Base-by-base conservation (phyloP, 2,329 filamentous ascomycete genomes). In the Alternaria sp. region DNA sequence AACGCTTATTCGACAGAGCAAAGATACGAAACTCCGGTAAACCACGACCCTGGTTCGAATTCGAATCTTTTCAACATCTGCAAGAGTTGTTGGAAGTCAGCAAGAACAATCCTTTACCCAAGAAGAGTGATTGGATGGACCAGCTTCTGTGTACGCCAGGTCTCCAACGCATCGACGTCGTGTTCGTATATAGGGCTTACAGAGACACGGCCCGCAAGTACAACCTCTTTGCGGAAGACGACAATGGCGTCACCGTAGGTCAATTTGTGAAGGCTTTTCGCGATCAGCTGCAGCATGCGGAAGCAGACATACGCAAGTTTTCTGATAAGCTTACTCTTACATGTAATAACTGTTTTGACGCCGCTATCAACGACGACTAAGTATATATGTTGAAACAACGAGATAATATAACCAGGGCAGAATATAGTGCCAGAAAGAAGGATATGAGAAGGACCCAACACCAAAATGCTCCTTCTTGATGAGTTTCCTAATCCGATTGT, bases 191-290 rank as follows among this genome's bases (percentile, higher is more conserved):
- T 17, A 40, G 36, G 36, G 36, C 4, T 40, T 11, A 40, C 36
- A 0, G 1, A 0, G 11, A 40, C 9, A 40, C 15, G 2, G 36
- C 1, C 36, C 36, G 36, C 3, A 40, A 0, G 32, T 40, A 40
- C 15, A 1, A 40, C 0, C 15, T 40, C 6, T 15, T 36, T 9
- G 32, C 13, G 15, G 32, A 36, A n/a, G 4, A 36, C 32, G 11
- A 9, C 6, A n/a, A 2, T 21, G 43, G 11, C 9, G 43, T 45
- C 3, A 45, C 43, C 5, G 19, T 45, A 4, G 11, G 44, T 10
- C 44, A 46, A 3, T 40, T 40, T 5, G 15, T 40, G 15, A 10
- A 40, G 0, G 36, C 36, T n/a, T 13, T 46, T 2, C 19, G 44
- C 12, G 19, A 46, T 25, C 19, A 46, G 11, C 8, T 46, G 19